These are phyloP conservation scores for Neurospora intermedia DNA, from an alignment of 495 filamentous ascomycete species.

Conservation along the genomic window DNA sequence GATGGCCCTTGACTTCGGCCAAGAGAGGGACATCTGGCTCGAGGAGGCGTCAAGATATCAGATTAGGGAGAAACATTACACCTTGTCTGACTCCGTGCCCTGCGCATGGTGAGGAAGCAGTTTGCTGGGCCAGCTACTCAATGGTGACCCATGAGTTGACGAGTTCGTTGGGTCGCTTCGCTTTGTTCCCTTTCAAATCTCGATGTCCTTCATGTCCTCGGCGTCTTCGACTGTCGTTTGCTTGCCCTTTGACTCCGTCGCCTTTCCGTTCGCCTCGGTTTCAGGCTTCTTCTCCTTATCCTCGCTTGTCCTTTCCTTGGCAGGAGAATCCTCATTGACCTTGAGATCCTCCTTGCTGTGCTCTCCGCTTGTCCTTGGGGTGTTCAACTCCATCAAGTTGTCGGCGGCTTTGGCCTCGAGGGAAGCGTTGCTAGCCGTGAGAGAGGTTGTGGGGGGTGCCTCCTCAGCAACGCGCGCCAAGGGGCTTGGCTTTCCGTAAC, in stretches of 20 bases:
- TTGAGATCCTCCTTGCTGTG: slow-evolving; percentile 23
- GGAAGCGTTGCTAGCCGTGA: slow-evolving; percentile 9
- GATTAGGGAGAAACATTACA: not conserved
- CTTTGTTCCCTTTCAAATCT: slow-evolving; percentile 30
- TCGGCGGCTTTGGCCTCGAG: slow-evolving; percentile 6
- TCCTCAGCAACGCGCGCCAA: slow-evolving; percentile 45
- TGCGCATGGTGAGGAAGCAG: not conserved
- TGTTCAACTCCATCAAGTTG: slow-evolving; percentile 38
- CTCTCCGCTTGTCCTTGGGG: slow-evolving; percentile 39
- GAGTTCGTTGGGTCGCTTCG: not conserved
- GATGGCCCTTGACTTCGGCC: not conserved
- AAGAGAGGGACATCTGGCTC: not conserved
- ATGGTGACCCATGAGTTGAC: not conserved
- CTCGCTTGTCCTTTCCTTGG: slow-evolving; percentile 13
- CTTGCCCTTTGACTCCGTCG: slow-evolving; percentile 24
- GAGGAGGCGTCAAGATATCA: not conserved
- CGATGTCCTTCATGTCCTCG: slow-evolving; percentile 47
- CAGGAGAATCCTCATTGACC: slow-evolving; percentile 16
- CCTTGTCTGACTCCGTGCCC: not conserved
- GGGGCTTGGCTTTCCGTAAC: slow-evolving; percentile 39
- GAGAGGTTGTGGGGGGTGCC: slow-evolving; percentile 6
- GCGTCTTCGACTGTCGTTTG: slow-evolving; percentile 24
- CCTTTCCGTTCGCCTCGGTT: slow-evolving; percentile 5
- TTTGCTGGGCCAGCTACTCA: not conserved
- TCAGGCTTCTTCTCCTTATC: slow-evolving; percentile 9